phyloP scores from a whole-genome alignment of 306 rosid species.

The Potentilla sterilis region DNA sequence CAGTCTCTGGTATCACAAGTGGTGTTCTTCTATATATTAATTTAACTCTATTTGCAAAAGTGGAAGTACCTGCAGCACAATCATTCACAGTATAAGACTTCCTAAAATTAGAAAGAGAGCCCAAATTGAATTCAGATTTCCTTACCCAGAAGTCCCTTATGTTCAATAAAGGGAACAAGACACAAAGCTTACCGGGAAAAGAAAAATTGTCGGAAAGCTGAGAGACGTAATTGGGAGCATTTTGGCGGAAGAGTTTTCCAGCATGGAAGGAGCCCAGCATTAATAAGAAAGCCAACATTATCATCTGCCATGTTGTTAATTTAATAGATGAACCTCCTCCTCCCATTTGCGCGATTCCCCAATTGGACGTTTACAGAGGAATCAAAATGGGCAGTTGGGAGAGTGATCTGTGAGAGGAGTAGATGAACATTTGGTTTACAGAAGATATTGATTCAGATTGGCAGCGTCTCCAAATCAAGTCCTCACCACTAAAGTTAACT shows the following conservation, averaged over 20 bases:
- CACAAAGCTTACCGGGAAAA: conserved; percentile 24
- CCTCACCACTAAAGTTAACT: no score
- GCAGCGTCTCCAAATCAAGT: no score
- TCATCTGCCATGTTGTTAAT: conserved; percentile 60
- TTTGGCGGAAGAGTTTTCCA: conserved; percentile 66
- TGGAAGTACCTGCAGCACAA: conserved; percentile 46
- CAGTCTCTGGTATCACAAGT: conserved; percentile 54
- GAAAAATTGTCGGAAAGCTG: conserved; percentile 37
- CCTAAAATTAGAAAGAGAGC: neutral
- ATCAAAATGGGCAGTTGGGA: neutral
- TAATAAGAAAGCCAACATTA: conserved; percentile 48
- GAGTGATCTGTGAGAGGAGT: neutral
- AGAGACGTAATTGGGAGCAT: conserved; percentile 63
- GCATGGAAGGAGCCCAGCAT: conserved; percentile 68
- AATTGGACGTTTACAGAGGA: conserved; percentile 11
- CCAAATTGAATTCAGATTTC: neutral
- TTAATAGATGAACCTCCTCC: conserved; percentile 48
- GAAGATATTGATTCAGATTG: no score
- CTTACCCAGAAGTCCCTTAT: neutral
- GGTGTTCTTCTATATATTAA: conserved; percentile 56
- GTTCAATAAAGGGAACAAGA: neutral
- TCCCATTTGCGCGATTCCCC: conserved; percentile 27
- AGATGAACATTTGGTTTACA: no score
- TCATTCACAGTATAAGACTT: neutral
- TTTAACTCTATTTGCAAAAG: conserved; percentile 57